phyloP scores from a whole-genome alignment of 2,329 filamentous ascomycete genomes.

The Microsporum ferrugineum region DNA sequence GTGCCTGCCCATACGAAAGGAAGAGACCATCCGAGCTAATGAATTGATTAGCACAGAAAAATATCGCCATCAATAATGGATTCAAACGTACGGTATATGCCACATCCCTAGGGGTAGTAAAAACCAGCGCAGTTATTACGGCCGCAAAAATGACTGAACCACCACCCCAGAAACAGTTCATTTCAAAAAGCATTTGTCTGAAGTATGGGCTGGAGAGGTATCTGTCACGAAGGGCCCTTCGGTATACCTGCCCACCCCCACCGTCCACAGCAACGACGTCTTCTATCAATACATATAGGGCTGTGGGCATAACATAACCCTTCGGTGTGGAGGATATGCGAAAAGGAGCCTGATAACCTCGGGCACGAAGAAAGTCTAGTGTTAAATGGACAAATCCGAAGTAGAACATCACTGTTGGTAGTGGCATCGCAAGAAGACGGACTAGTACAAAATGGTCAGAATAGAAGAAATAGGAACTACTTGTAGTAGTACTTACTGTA shows the following conservation, averaged over 20 bases:
- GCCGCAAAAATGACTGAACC: slow-evolving; percentile 40
- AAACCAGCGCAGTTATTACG: slow-evolving; percentile 39
- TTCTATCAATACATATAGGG: slow-evolving; percentile 54
- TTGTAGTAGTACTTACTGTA: slow-evolving; percentile 24
- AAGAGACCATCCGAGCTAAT: slow-evolving; percentile 32
- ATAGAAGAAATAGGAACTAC: background rate
- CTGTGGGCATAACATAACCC: slow-evolving; percentile 47
- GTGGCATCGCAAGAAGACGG: slow-evolving; percentile 34
- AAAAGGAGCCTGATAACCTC: slow-evolving; percentile 44
- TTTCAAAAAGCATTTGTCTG: slow-evolving; percentile 41
- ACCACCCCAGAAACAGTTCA: slow-evolving; percentile 48
- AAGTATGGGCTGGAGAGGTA: slow-evolving; percentile 46
- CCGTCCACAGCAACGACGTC: slow-evolving; percentile 58
- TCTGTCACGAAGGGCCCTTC: slow-evolving; percentile 40
- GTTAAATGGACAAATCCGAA: slow-evolving; percentile 33
- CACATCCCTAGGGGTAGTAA: slow-evolving; percentile 38
- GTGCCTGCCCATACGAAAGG: slow-evolving; percentile 34
- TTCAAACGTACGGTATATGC: slow-evolving; percentile 36
- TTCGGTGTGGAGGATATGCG: slow-evolving; percentile 54
- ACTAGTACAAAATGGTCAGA: slow-evolving; percentile 19
- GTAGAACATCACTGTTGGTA: slow-evolving; percentile 37
- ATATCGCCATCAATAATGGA: background rate
- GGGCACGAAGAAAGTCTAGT: slow-evolving; percentile 32
- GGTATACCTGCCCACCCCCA: slow-evolving; percentile 45
- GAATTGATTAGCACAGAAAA: background rate